Evolutionary conservation across 2,329 filamentous ascomycete genomes (phyloP), one percentile per base, ranked within the genome.

Genomic region (Hymenoscyphus scutula): DNA sequence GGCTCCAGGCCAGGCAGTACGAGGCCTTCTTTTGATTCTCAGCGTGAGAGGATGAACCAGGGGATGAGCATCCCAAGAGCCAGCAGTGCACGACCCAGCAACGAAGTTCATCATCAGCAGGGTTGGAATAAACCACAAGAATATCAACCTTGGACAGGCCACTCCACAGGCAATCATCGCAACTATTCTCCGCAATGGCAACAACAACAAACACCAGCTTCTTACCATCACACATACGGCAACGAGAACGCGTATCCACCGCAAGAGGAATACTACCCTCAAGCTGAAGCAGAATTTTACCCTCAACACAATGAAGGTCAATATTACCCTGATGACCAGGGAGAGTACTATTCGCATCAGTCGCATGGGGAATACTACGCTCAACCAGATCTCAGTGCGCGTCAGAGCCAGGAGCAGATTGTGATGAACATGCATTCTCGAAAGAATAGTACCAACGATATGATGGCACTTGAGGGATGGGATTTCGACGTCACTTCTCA

Each of bases 161-260:
- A 58, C 27, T 62, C 53, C 1, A 56, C 59, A 7, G 64, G 62
- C 5, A 64, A 60, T 56, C 60, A 67, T 53, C 61, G 57, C 23
- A 64, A 37, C 57, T 60, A 23, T 32, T 53, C 53, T 13, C 53
- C 53, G 5, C 45, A 58, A 17, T 62, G 60, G 60, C 27, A 56
- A 30, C 15, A 63, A 23, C 11, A 13, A 8, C 55, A 56, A 38
- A 45, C 19, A 5, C 32, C 17, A 2, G 57, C 57, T 7, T 54
- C 51, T 48, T 72, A 72, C 41, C 62, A 71, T 48, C 69, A 69
- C 17, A 68, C 66, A 5, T 72, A 69, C 19, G 69, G 68, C 2
- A 10, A 11, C 1, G 65, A 56, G 19, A 48, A 48, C 13, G 10
- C 19, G 7, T 32, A 56, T 3, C 23, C 41, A n/a, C 19, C 48